Evolutionary conservation across 257 asterid genomes (phyloP), one percentile per base, ranked within the genome.

Genomic region (Echium plantagineum): DNA sequence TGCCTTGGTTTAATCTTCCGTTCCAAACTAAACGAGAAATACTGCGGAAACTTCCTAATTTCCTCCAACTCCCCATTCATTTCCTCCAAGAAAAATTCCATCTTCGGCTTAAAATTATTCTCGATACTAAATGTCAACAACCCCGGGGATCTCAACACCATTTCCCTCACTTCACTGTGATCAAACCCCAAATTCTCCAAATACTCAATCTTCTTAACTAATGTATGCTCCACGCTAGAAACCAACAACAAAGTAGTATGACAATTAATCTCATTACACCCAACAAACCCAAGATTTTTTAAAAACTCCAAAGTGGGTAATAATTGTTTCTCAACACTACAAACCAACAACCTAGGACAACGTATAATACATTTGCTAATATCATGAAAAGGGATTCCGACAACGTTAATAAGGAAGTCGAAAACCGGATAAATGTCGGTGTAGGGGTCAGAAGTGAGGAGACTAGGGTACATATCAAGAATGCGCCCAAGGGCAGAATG

Each of bases 121-220:
- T 90, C 95, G 63, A 90, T 71, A 52, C 98, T 90, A 59, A 77
- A 87, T 21, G 94, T 90, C 80, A 90, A 70, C 79, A 90, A 64
- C 32, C 90, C 94, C 21, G 98, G 98, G 6, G 90, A 90, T 63
- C 96, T 78, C 72, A 87, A 32, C 58, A 90, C 85, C 96, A 90
- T 87, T 15, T 72, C 70, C 69, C 66, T 73, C 42, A 90, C 95
- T 5, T 79, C 95, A 5, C 59, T 70, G n/a, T 65, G 69, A 30
- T 66, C 76, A 19, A 87, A 77, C 48, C 96, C 96, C 70, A 88
- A 71, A 0, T 78, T 77, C 54, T 72, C 31, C 62, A 87, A 70
- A 72, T 65, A 91, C 18, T 76, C 86, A 54, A 87, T 69, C 63
- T 91, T 91, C 1, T 88, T 96, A 15, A 52, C 68, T 74, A 87